phyloP scores from a whole-genome alignment of 1,284 basidiomycete genomes.

The Cystobasidium sp. region DNA sequence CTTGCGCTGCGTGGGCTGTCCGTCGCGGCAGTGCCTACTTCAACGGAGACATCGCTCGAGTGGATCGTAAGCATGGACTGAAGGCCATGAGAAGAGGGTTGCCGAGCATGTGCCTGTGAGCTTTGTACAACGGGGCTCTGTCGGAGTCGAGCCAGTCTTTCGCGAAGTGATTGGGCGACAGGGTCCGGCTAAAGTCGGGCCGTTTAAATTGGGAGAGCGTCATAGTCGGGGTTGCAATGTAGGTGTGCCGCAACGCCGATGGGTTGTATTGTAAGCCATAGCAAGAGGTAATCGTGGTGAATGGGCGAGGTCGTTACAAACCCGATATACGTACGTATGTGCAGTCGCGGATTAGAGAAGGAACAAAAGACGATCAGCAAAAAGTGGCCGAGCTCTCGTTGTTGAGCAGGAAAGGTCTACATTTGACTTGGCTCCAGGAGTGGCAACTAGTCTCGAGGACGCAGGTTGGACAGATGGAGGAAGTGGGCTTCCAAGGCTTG shows the following conservation, averaged over 20 bases:
- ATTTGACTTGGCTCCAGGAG: not conserved
- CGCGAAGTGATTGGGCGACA: not conserved
- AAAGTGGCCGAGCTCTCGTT: not conserved
- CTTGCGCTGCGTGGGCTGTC: slow-evolving; percentile 9
- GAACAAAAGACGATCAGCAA: slow-evolving; percentile 3
- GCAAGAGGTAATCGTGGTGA: too few species aligned
- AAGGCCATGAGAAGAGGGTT: not conserved
- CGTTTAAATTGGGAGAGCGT: not conserved
- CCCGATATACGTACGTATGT: not conserved
- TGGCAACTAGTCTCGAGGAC: not conserved
- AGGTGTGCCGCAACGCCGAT: too few species aligned
- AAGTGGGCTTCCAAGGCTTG: not conserved
- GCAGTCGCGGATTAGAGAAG: not conserved
- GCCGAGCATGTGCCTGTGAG: not conserved
- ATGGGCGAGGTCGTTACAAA: too few species aligned
- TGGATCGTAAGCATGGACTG: slow-evolving; percentile 4
- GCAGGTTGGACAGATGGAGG: not conserved
- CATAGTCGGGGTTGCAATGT: not conserved
- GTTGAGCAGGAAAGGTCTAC: not conserved
- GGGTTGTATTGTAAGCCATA: too few species aligned
- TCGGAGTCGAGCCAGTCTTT: not conserved
- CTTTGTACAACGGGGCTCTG: not conserved
- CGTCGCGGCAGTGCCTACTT: not conserved
- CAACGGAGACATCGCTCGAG: slow-evolving; percentile 19
- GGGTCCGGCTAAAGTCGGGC: not conserved